Evolutionary conservation across 2,329 filamentous ascomycete genomes (phyloP).

Genomic region (Escovopsis sp.): DNA sequence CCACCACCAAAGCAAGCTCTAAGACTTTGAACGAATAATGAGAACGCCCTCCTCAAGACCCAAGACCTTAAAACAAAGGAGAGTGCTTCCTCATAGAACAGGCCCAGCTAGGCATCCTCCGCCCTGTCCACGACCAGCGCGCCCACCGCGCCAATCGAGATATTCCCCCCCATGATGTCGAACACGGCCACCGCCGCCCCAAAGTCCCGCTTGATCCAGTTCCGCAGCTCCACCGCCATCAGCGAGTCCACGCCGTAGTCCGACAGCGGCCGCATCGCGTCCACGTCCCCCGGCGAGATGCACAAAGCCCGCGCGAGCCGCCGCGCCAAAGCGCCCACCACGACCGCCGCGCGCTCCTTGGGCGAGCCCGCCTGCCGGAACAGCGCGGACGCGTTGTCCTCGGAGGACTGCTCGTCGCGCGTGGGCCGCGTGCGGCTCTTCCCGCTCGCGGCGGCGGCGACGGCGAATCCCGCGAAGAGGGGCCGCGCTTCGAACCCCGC

Average conservation of each 20-base stretch:
- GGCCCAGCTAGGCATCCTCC: not conserved
- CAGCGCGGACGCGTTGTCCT: not conserved
- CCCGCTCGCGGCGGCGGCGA: not conserved
- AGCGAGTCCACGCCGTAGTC: conserved; percentile 18
- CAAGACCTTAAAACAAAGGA: too few relatives aligned
- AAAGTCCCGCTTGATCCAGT: conserved; percentile 24
- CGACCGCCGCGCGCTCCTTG: not conserved
- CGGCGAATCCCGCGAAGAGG: not conserved
- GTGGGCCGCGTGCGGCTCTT: not conserved
- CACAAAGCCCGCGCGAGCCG: conserved; percentile 20
- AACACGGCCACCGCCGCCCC: conserved; percentile 21
- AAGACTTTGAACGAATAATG: too few relatives aligned
- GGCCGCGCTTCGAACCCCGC: not conserved
- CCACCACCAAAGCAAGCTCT: too few relatives aligned
- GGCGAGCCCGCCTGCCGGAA: not conserved
- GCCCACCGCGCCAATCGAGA: not conserved
- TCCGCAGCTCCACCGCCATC: conserved; percentile 28
- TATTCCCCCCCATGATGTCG: conserved; percentile 18
- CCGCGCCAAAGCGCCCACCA: conserved; percentile 10
- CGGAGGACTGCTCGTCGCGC: not conserved
- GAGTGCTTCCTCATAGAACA: too few relatives aligned
- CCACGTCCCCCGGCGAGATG: conserved; percentile 13
- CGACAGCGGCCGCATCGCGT: conserved; percentile 8
- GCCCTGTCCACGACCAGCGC: not conserved
- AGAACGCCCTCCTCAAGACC: too few relatives aligned